phyloP scores from a whole-genome alignment of 2,329 filamentous ascomycete species.

The Fusarium globosum region DNA sequence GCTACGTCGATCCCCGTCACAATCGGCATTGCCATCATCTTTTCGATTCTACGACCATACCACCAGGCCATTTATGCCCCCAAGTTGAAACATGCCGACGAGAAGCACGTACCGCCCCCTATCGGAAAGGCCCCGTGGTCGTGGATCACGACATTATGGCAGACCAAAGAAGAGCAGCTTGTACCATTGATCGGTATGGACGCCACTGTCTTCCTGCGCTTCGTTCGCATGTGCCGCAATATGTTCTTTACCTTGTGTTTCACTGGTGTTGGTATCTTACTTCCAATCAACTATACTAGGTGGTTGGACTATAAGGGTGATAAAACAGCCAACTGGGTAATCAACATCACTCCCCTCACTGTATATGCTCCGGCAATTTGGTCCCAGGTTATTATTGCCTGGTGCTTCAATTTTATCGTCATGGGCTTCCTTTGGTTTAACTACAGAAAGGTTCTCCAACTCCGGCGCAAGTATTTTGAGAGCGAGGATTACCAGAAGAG shows the following conservation, averaged over 20 bases:
- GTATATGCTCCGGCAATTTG: constrained; percentile 66
- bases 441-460: constrained; percentile 76
- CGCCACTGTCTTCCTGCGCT: constrained; percentile 88
- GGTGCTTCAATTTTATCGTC: constrained; percentile 78
- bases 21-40: constrained; percentile 77
- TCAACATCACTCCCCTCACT: constrained; percentile 69
- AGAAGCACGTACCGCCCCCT: constrained; percentile 87
- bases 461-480: constrained; percentile 85
- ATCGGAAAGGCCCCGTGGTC: constrained; percentile 88
- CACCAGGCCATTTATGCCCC: constrained; percentile 95
- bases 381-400: constrained; percentile 69
- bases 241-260: constrained; percentile 81
- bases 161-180: constrained; percentile 80
- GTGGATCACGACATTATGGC: constrained; percentile 84
- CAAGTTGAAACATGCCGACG: constrained; percentile 90
- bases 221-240: constrained; percentile 90
- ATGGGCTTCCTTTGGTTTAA: constrained; percentile 90
- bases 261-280: constrained; percentile 79
- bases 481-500: constrained; percentile 89
- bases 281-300: constrained; percentile 79
- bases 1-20: constrained; percentile 83
- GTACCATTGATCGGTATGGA: constrained; percentile 90
- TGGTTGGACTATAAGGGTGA: constrained; percentile 40
- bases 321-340: constrained; percentile 58
- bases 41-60: constrained; percentile 90